Conservation (phyloP, 2,329 filamentous ascomycete species). For the Epicoccum nigrum region DNA sequence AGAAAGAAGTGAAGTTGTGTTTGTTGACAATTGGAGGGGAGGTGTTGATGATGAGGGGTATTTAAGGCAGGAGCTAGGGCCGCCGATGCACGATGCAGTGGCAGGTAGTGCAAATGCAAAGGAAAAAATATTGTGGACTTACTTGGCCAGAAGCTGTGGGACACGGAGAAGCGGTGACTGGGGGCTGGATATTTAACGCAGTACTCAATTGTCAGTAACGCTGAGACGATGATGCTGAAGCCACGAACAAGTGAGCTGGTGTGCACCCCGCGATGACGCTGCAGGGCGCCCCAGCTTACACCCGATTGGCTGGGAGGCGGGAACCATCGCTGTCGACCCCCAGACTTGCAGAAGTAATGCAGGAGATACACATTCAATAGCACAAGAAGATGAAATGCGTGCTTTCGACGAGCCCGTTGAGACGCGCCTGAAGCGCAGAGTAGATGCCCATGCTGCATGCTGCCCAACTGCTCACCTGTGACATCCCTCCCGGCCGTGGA, state of each 20-base stretch:
- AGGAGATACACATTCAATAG: background rate
- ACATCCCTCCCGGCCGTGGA: slow-evolving; percentile 38
- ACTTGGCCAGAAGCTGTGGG: slow-evolving; percentile 26
- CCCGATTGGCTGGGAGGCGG: slow-evolving; percentile 31
- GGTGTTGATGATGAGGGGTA: slow-evolving; percentile 19
- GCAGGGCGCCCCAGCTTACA: slow-evolving; percentile 32
- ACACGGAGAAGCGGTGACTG: slow-evolving; percentile 29
- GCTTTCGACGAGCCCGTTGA: background rate
- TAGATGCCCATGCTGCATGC: slow-evolving; percentile 17
- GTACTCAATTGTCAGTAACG: slow-evolving; percentile 18
- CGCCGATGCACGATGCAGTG: slow-evolving; percentile 8
- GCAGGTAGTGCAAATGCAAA: slow-evolving; percentile 17
- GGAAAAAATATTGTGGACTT: slow-evolving; percentile 19
- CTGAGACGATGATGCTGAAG: slow-evolving; percentile 32
- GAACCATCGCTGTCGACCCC: background rate
- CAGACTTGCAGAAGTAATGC: slow-evolving; percentile 3
- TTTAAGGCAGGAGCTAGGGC: slow-evolving; percentile 29
- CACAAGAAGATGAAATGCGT: slow-evolving; percentile 6
- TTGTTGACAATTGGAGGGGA: slow-evolving; percentile 23
- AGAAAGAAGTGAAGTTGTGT: slow-evolving; percentile 29
- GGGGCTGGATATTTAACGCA: slow-evolving; percentile 17
- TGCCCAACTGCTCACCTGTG: slow-evolving; percentile 23
- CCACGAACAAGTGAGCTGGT: slow-evolving; percentile 33
- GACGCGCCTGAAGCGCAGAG: slow-evolving; percentile 4
- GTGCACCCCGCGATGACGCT: slow-evolving; percentile 42